Conservation (phyloP, 1,284 basidiomycete genomes). For the Dichomitus squalens region DNA sequence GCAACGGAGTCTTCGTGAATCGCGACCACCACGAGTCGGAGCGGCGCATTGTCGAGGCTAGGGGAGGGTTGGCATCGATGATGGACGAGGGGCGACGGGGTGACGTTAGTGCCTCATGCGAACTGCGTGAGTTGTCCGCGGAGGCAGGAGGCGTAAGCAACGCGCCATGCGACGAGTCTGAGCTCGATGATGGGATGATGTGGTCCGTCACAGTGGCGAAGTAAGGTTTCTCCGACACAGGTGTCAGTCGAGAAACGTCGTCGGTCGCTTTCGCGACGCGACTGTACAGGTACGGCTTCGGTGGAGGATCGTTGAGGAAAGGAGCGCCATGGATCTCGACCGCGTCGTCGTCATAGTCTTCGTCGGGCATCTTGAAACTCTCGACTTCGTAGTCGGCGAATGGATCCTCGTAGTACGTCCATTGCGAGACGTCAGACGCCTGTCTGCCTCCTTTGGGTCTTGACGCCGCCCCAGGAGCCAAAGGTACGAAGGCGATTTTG, state of each 20-base stretch:
- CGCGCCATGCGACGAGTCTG: conserved; percentile 23
- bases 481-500: conserved; percentile 38
- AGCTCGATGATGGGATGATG: conserved; percentile 18
- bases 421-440: conserved; percentile 37
- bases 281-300: conserved; percentile 30
- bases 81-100: conserved; percentile 40
- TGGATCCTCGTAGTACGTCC: conserved; percentile 52
- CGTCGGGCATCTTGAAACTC: conserved; percentile 28
- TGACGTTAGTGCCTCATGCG: conserved; percentile 30
- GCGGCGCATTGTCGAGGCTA: conserved; percentile 37
- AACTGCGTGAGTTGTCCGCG: conserved; percentile 26
- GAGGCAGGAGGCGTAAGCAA: conserved; percentile 10
- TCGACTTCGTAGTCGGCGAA: conserved; percentile 54
- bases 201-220: conserved; percentile 27
- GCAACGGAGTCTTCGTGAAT: conserved; percentile 43
- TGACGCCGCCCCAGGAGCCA: conserved; percentile 20
- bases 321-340: conserved; percentile 23
- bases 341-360: conserved; percentile 31
- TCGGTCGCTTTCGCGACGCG: conserved; percentile 28
- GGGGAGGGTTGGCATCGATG: conserved; percentile 39
- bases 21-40: conserved; percentile 51
- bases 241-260: conserved; percentile 33
- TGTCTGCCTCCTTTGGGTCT: conserved; percentile 41
- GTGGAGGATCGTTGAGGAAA: conserved; percentile 32
- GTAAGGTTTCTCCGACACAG: conserved; percentile 33